Evolutionary conservation across 805 yeast genomes (phyloP).

Genomic region (Metschnikowia reukaufii): DNA sequence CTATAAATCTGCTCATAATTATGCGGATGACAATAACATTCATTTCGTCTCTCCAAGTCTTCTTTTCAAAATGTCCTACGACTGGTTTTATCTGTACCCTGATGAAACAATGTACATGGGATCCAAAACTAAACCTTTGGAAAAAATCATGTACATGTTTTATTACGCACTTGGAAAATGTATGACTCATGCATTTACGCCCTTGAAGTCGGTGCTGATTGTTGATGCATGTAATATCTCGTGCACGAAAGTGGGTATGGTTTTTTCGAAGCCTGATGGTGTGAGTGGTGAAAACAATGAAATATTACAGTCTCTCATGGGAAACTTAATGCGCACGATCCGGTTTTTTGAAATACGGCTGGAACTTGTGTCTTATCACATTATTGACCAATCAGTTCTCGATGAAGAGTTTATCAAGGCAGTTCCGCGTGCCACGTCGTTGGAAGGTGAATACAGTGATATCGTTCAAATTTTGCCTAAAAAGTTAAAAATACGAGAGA

Average conservation of each 20-base stretch:
- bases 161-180: conserved; percentile 37
- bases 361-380: conserved; percentile 26
- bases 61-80: conserved; percentile 33
- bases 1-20: conserved; percentile 21
- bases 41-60: conserved; percentile 30
- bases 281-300: conserved; percentile 18
- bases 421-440: conserved; percentile 10
- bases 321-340: conserved; percentile 31
- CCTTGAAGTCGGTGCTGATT: conserved; percentile 34
- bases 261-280: conserved; percentile 20
- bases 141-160: conserved; percentile 35
- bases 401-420: conserved; percentile 21
- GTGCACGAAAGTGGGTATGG: conserved; percentile 33
- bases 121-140: conserved; percentile 27
- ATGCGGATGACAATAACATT: conserved; percentile 20
- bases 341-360: conserved; percentile 36
- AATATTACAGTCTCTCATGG: conserved; percentile 24
- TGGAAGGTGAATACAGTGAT: conserved; percentile 15
- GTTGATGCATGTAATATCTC: conserved; percentile 36
- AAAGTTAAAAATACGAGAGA: conserved; percentile 17
- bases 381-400: conserved; percentile 24
- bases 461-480: conserved; percentile 22
- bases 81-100: conserved; percentile 38
- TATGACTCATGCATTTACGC: conserved; percentile 32
- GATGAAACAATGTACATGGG: conserved; percentile 33